These are phyloP conservation scores for Volvox carteri DNA, from an alignment of 163 green algal species.

Conservation along the genomic window DNA sequence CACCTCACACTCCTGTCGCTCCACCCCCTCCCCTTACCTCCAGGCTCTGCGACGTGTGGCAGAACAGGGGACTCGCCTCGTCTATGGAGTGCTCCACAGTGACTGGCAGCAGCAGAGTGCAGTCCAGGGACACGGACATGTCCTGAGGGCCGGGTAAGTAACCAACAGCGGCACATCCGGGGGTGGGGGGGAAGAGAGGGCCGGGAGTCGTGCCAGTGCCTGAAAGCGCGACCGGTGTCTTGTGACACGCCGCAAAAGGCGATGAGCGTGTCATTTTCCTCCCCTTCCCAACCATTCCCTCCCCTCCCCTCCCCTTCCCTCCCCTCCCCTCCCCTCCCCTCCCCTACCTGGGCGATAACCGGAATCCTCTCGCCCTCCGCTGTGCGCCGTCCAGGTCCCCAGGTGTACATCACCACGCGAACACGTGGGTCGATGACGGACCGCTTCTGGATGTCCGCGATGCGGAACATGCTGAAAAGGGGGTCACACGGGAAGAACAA, in stretches of 20 bases:
- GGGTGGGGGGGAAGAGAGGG: too few species aligned
- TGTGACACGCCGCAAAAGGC: too few species aligned
- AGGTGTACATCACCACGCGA: conserved; percentile 83
- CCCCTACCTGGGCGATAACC: conserved; percentile 44
- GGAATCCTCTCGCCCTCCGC: conserved; percentile 89
- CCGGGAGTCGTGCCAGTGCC: too few species aligned
- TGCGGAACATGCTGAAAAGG: conserved; percentile 89
- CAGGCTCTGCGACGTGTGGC: conserved; percentile 77
- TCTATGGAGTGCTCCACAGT: conserved; percentile 92
- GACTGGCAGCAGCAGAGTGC: conserved; percentile 87
- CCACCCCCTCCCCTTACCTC: conserved; percentile 48
- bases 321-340: too few species aligned
- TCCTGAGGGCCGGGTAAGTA: conserved; percentile 66
- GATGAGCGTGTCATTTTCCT: too few species aligned
- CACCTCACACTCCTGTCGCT: not conserved
- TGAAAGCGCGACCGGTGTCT: too few species aligned
- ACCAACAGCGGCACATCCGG: too few species aligned
- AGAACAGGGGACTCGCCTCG: conserved; percentile 86
- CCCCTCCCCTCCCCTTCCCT: too few species aligned
- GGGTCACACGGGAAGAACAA: too few species aligned
- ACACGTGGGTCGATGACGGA: conserved; percentile 84
- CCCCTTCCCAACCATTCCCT: too few species aligned
- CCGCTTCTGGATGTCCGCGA: conserved; percentile 86
- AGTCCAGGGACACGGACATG: conserved; percentile 75
- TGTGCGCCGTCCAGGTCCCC: conserved; percentile 77